These are phyloP conservation scores for Jamesozyma jinghongensis DNA, from an alignment of 805 yeast species.

Conservation along the genomic window DNA sequence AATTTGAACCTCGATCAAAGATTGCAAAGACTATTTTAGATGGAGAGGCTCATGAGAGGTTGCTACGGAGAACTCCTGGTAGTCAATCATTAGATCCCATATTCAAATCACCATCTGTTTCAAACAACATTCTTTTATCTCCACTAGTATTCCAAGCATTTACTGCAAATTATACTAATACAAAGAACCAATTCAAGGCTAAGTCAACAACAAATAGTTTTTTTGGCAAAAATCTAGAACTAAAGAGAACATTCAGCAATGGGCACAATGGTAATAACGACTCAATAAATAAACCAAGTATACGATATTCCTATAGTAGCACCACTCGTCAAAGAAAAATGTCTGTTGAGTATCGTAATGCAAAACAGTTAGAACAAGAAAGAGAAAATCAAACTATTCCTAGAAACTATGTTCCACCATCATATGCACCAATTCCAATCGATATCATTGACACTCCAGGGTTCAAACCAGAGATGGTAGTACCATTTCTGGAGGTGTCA, in stretches of 20 bases:
- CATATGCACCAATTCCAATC: constrained; percentile 48
- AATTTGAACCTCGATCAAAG: constrained; percentile 38
- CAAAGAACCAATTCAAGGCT: constrained; percentile 10
- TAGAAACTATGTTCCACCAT: constrained; percentile 38
- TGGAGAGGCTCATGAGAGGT: constrained; percentile 36
- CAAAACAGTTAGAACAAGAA: not conserved
- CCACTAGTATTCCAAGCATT: constrained; percentile 34
- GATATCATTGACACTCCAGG: constrained; percentile 73
- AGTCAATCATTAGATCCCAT: constrained; percentile 22
- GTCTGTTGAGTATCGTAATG: not conserved
- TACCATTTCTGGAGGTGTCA: constrained; percentile 70
- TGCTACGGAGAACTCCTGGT: constrained; percentile 29
- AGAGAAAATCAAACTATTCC: constrained; percentile 9
- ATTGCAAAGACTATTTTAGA: constrained; percentile 39
- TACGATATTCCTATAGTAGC: not conserved
- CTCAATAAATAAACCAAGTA: not conserved
- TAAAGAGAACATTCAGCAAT: constrained; percentile 4
- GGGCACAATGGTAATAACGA: too few relatives aligned
- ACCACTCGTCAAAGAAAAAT: not conserved
- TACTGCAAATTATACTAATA: constrained; percentile 16
- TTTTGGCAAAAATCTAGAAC: constrained; percentile 4
- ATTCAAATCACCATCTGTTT: constrained; percentile 25
- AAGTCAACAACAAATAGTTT: constrained; percentile 11
- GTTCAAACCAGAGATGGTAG: constrained; percentile 53
- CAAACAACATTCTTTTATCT: constrained; percentile 28